A percentile compares a stretch with the other conserved stretches of the same genome.
Conservation (phyloP, 192 early-diverging fungal genomes). For the Linnemannia hyalina region DNA sequence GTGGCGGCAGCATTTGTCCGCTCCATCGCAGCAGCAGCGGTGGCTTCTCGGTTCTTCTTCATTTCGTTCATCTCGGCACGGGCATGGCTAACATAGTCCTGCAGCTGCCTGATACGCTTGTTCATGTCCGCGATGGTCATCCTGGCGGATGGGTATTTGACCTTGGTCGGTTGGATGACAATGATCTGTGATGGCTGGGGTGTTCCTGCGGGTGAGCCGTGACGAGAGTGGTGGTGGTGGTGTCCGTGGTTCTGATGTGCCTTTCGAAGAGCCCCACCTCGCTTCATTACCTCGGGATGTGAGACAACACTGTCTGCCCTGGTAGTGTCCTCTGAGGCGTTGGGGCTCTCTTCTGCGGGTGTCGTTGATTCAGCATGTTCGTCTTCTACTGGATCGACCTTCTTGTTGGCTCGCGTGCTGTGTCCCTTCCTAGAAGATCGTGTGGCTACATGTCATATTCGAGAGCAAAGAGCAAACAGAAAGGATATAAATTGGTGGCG, state of each 20-base stretch:
- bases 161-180: slow-evolving; percentile 56
- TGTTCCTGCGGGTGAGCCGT: slow-evolving; percentile 26
- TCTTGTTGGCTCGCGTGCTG: not conserved
- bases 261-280: not conserved
- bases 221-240: slow-evolving; percentile 1
- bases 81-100: slow-evolving; percentile 68
- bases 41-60: slow-evolving; percentile 1
- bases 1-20: not conserved
- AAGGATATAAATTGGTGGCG: not conserved
- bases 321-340: not conserved
- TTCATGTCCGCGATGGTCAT: slow-evolving; percentile 74
- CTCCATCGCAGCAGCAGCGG: not conserved
- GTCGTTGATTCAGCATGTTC: not conserved
- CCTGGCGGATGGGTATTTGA: slow-evolving; percentile 65
- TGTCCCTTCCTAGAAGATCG: slow-evolving; percentile 5
- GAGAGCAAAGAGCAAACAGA: no score
- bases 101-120: slow-evolving; percentile 72
- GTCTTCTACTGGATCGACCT: not conserved
- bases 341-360: not conserved
- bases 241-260: not conserved
- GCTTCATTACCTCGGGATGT: not conserved
- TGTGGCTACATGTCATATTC: not conserved
- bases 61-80: slow-evolving; percentile 59
- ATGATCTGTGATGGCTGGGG: slow-evolving; percentile 44
- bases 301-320: not conserved